These are phyloP conservation scores for Dissophora ornata DNA, from an alignment of 192 early-diverging fungal species.

Conservation along the genomic window DNA sequence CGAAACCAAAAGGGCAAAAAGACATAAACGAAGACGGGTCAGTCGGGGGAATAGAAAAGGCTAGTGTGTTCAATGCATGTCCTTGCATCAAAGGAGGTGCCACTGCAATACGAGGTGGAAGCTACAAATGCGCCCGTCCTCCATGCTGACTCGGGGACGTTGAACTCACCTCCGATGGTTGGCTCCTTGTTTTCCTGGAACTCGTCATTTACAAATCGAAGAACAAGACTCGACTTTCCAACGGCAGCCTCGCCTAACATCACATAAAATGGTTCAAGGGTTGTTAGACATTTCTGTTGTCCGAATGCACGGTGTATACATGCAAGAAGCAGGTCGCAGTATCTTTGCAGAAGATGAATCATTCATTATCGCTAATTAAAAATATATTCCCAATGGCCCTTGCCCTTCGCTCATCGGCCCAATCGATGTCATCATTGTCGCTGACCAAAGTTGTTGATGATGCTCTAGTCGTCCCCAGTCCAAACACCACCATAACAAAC, in stretches of 20 bases:
- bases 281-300: background rate
- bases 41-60: background rate
- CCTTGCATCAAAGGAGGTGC: background rate
- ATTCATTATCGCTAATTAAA: background rate
- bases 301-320: background rate
- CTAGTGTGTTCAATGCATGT: background rate
- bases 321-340: background rate
- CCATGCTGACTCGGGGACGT: background rate
- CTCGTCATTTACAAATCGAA: conserved; percentile 95
- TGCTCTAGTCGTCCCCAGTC: background rate
- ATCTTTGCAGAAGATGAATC: background rate
- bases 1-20: conserved; percentile 3
- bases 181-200: conserved; percentile 98
- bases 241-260: conserved; percentile 89
- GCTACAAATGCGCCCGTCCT: background rate
- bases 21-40: background rate
- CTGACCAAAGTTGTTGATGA: background rate
- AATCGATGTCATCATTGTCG: background rate
- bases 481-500: background rate
- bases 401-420: conserved; percentile 4
- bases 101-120: no score
- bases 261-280: background rate
- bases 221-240: conserved; percentile 96
- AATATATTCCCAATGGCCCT: conserved; percentile 19
- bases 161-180: conserved; percentile 85